Percentiles rank a stretch among this genome's conserved stretches.
Evolutionary conservation across 306 rosid species (phyloP).

Genomic region (Arachis hypogaea): DNA sequence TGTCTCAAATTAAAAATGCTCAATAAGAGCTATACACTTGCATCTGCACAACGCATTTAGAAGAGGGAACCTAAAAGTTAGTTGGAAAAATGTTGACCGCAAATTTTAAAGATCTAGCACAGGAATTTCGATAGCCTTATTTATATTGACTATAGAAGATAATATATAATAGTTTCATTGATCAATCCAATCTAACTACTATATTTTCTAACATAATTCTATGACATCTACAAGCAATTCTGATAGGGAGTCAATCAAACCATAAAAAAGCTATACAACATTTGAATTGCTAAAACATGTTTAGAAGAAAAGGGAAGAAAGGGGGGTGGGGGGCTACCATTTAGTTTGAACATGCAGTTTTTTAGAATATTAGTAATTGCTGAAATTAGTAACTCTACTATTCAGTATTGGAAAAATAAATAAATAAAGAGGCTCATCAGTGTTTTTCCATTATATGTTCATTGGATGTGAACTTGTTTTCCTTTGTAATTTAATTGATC

Average conservation of each 20-base stretch:
- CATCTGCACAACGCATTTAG: constrained; percentile 7
- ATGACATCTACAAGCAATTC: no score
- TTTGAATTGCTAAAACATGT: no score
- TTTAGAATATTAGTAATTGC: constrained; percentile 13
- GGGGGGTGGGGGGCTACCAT: neutral
- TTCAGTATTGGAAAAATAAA: no score
- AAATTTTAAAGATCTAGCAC: constrained; percentile 5
- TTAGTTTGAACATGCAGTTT: constrained; percentile 22
- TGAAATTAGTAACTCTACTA: constrained; percentile 7
- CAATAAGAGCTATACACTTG: constrained; percentile 18
- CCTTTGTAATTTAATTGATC: constrained; percentile 25
- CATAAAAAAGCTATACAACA: no score
- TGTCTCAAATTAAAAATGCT: constrained; percentile 23
- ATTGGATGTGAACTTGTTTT: constrained; percentile 28
- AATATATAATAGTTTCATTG: no score
- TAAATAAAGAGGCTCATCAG: neutral
- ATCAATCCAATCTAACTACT: no score
- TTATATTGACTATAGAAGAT: no score
- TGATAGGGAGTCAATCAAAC: no score
- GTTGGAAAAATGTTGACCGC: constrained; percentile 14
- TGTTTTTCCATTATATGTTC: neutral
- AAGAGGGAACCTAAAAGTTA: constrained; percentile 7
- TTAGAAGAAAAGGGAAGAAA: neutral
- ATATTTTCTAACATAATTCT: no score
- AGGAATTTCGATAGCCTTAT: no score